Evolutionary conservation across 2,329 filamentous ascomycete genomes (phyloP), one percentile per base, ranked within the genome.

Genomic region (Exophiala spinifera): DNA sequence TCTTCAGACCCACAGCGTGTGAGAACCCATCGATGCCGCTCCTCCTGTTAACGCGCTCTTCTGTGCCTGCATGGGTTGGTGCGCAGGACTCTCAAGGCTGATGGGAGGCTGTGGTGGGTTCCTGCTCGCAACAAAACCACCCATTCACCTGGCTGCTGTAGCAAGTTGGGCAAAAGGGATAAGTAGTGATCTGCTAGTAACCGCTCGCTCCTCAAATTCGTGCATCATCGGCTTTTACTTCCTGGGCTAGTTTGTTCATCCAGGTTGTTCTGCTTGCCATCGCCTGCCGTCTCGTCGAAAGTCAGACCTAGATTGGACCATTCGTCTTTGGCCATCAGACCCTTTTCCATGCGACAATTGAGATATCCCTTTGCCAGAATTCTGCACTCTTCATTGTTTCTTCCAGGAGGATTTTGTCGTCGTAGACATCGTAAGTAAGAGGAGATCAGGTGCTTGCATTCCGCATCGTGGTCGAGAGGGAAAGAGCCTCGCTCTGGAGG

Each of bases 281-380:
- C 17, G 34, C 34, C 34, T 15, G 47, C 49, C 13, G 23, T 61
- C 20, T 72, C 71, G 42, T 82, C 79, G 56, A 81, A 77, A 4
- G 77, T 75, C 64, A 95, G 94, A 0, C 94, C 94, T 37, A 99
- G 76, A 67, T 99, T 99, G 72, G 88, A 90, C 72, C 97, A 94
- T 56, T 95, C 89, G 67, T 99, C 94, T 63, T 83, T 89, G 6
- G 91, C 91, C 94, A 99, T 99, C 28, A 99, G 76, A 68, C 97
- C 96, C 63, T 86, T 84, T 64, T 97, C 92, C 94, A 99, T 99
- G 46, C 94, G 84, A 72, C 94, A 99, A 46, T 83, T 77, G 50
- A 99, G 77, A 71, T 99, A 99, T 25, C 84, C 81, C 75, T 96
- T 97, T 56, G 91, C 91, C 51, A 96, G 74, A 66, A 83, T 77